Percentiles rank a stretch among this genome's conserved stretches.
These are phyloP conservation scores for Quambalaria eucalypti DNA, from an alignment of 1,284 basidiomycete species.

Conservation along the genomic window DNA sequence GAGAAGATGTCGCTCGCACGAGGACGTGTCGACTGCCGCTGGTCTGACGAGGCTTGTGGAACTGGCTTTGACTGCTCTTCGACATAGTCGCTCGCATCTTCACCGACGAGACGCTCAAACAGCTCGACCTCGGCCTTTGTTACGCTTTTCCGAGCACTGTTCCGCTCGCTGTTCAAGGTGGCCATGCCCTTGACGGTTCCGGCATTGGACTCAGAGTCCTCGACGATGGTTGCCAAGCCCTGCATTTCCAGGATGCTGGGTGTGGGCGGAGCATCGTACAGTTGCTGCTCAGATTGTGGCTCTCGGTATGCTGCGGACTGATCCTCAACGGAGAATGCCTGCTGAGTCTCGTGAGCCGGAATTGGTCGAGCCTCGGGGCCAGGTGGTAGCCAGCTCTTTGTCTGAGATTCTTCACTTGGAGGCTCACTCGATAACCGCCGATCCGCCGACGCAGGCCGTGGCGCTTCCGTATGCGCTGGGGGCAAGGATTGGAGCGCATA, in stretches of 20 bases:
- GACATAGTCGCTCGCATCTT: background rate
- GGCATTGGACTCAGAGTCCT: conserved; percentile 32
- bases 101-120: background rate
- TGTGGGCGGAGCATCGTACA: background rate
- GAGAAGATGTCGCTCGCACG: background rate
- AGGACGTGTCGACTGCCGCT: background rate
- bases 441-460: no score
- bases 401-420: no score
- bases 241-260: background rate
- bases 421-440: no score
- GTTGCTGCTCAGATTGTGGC: background rate
- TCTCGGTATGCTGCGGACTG: conserved; percentile 1
- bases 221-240: conserved; percentile 30
- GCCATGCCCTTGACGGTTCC: conserved; percentile 26
- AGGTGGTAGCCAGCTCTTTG: no score
- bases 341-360: no score
- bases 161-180: background rate
- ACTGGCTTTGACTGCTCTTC: background rate
- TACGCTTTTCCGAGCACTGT: background rate
- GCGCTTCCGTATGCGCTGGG: no score
- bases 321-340: no score
- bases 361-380: no score
- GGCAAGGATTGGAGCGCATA: no score
- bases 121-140: background rate
- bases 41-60: background rate